phyloP scores from a whole-genome alignment of 2,329 filamentous ascomycete genomes.

The Hypoxylon sp. region DNA sequence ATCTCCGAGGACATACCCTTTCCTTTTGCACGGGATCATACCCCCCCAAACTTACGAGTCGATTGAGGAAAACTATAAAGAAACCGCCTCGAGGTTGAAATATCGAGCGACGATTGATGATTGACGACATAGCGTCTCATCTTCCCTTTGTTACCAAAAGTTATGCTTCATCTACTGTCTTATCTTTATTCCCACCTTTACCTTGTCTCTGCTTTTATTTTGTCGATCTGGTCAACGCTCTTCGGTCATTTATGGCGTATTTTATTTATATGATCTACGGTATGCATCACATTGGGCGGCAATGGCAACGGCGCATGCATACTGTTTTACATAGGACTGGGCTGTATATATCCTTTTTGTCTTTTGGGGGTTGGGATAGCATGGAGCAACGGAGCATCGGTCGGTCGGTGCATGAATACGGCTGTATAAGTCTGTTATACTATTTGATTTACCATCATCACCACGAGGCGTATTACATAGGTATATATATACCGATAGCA shows the following conservation, averaged over 20 bases:
- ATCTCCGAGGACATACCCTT: conserved; percentile 23
- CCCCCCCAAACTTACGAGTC: conserved; percentile 23
- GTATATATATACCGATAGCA: conserved; percentile 16
- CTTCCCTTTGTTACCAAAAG: conserved; percentile 35
- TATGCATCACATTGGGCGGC: conserved; percentile 40
- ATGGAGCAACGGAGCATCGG: conserved; percentile 33
- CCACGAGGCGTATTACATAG: conserved; percentile 17
- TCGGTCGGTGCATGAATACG: conserved; percentile 28
- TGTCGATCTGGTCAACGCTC: conserved; percentile 17
- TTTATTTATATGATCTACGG: conserved; percentile 25
- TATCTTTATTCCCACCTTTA: conserved; percentile 20
- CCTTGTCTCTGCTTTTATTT: conserved; percentile 6
- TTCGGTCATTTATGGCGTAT: conserved; percentile 24
- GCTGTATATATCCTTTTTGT: conserved; percentile 27
- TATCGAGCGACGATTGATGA: conserved; percentile 42
- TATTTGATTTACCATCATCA: conserved; percentile 22
- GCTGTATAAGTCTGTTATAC: conserved; percentile 30
- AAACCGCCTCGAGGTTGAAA: conserved; percentile 20
- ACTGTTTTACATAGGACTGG: conserved; percentile 21
- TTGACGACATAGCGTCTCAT: conserved; percentile 35
- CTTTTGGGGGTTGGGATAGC: conserved; percentile 14
- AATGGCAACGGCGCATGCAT: conserved; percentile 33
- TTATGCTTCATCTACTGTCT: conserved; percentile 42
- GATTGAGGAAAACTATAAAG: conserved; percentile 24
- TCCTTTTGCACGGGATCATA: conserved; percentile 25